phyloP scores from a whole-genome alignment of 176 grass and related monocot genomes.

The Aegilops sharonensis region DNA sequence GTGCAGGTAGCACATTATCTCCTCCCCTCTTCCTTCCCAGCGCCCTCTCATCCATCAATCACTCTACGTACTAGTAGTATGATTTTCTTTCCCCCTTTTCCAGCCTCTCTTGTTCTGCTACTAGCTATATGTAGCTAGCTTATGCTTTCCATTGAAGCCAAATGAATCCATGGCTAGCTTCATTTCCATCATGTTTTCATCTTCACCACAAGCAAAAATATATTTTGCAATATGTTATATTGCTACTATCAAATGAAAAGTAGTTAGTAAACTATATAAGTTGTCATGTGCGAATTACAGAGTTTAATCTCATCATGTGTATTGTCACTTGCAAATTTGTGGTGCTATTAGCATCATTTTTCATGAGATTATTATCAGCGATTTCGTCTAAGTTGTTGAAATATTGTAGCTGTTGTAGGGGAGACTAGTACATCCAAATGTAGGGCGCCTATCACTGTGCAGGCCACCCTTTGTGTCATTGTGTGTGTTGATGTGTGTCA shows the following conservation, averaged over 20 bases:
- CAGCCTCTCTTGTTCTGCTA: conserved; percentile 25
- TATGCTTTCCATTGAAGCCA: conserved; percentile 6
- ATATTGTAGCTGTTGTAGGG: background rate
- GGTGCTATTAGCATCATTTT: background rate
- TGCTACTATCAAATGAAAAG: background rate
- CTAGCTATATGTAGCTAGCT: background rate
- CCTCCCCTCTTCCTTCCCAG: background rate
- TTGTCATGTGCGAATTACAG: background rate
- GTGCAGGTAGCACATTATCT: conserved; percentile 58
- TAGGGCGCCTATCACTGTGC: background rate
- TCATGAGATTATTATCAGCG: background rate
- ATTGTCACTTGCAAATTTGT: background rate
- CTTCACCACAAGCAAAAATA: background rate
- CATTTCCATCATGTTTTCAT: background rate
- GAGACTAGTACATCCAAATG: background rate
- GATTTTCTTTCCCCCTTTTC: conserved; percentile 5
- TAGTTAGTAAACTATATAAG: background rate
- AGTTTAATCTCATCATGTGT: background rate
- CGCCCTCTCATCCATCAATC: background rate
- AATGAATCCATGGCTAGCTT: background rate
- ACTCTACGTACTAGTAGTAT: background rate
- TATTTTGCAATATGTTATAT: background rate
- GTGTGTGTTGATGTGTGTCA: conserved; percentile 26
- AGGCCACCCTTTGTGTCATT: background rate
- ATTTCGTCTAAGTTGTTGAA: background rate